Base-by-base conservation (phyloP, 257 asterid genomes). In the Rhazya stricta region DNA sequence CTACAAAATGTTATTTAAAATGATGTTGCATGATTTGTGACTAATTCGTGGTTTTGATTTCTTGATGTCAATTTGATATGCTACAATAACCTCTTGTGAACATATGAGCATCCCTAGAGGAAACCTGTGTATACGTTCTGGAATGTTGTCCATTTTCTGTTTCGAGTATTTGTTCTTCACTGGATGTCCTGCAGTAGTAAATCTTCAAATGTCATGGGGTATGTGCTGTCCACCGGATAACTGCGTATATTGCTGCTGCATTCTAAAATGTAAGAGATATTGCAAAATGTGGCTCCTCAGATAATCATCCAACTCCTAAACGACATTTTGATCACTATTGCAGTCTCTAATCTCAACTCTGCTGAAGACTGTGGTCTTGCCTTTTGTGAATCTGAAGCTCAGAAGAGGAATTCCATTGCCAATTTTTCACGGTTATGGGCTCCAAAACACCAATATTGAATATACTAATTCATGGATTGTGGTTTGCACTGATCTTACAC, bases 321-420 rank as follows among this genome's bases (percentile, higher is more conserved):
- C 16, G 19, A 13, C 67, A 61, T 61, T 36, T 65, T 65, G 68
- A 36, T 65, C 43, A 15, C 68, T 34, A 60, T 56, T 90, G 90
- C 92, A 95, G 98, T 62, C 86, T 6, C 67, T 92, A 45, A 71
- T 89, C 70, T 91, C 93, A 53, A 79, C 89, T 29, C 50, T 84
- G 50, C 81, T 92, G 85, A 85, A 77, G 76, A 89, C 94, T 27
- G 86, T 91, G 67, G 83, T 87, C 36, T 58, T 95, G 83, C 98
- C 98, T 36, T 89, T 83, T 23, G 77, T 90, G 70, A 95, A 95
- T 75, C 25, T 85, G 70, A 86, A 84, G 80, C 90, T 95, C 19
- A 43, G 82, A 74, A 73, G 77, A 60, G 99, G 99, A 74, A 69
- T 71, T 78, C 84, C 79, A 37, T 74, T 95, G 72, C 98, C 98